Conservation (phyloP, 2,329 filamentous ascomycete genomes). For the Sordariomycetes sp. region DNA sequence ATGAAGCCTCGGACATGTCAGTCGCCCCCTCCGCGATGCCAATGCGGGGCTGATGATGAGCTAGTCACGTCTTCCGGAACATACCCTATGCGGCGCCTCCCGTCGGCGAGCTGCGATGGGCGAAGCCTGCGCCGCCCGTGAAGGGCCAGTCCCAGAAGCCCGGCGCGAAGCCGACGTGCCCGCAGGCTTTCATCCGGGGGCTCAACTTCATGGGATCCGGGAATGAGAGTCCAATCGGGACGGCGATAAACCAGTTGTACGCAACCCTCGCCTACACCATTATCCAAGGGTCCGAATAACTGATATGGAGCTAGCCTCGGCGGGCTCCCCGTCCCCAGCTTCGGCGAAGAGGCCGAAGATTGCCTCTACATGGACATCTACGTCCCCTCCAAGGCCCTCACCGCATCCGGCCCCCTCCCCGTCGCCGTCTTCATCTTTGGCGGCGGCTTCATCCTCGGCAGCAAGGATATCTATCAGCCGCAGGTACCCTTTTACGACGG, state of each 20-base stretch:
- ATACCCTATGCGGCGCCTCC: slow-evolving; percentile 29
- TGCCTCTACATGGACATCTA: slow-evolving; percentile 37
- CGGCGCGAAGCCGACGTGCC: slow-evolving; percentile 7
- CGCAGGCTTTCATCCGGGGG: slow-evolving; percentile 10
- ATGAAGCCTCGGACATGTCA: slow-evolving; percentile 7
- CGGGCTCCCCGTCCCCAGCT: slow-evolving; percentile 17
- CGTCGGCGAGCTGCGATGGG: slow-evolving; percentile 22
- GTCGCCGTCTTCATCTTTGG: slow-evolving; percentile 32
- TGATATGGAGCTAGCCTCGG: slow-evolving; percentile 11
- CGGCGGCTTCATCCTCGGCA: slow-evolving; percentile 27
- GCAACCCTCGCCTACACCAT: not conserved
- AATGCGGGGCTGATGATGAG: not conserved
- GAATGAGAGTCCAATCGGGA: slow-evolving; percentile 17
- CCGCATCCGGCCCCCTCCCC: slow-evolving; percentile 21
- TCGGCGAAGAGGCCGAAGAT: slow-evolving; percentile 22
- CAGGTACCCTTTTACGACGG: slow-evolving; percentile 23
- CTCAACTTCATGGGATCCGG: slow-evolving; percentile 18
- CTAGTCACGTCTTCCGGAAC: slow-evolving; percentile 20
- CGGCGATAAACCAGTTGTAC: slow-evolving; percentile 19
- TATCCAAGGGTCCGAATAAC: not conserved
- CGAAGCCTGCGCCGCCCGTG: slow-evolving; percentile 21
- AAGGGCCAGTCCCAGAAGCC: slow-evolving; percentile 5
- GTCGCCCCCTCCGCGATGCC: not conserved
- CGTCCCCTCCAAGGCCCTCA: slow-evolving; percentile 26
- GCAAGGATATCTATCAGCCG: slow-evolving; percentile 20